These are phyloP conservation scores for Chlorella sp. DNA, from an alignment of 139 green algal species.

Conservation along the genomic window DNA sequence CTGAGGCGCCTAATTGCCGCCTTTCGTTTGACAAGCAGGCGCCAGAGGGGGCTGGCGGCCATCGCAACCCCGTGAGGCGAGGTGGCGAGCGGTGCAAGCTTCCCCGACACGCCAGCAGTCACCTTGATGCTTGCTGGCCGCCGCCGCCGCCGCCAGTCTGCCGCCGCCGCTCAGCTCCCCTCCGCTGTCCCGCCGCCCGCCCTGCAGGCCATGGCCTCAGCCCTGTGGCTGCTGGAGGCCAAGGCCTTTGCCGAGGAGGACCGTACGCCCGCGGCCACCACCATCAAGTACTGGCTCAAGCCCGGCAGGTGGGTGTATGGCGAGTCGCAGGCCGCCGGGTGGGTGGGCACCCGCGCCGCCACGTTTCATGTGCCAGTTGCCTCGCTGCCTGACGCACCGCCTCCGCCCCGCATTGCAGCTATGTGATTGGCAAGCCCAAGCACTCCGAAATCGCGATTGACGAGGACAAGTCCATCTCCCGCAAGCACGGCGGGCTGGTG, in stretches of 20 bases:
- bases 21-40: too few relatives aligned
- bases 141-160: not conserved
- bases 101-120: too few relatives aligned
- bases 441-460: not conserved
- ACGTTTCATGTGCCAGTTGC: too few relatives aligned
- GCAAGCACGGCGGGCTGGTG: not conserved
- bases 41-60: too few relatives aligned
- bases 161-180: not conserved
- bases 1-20: too few relatives aligned
- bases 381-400: too few relatives aligned
- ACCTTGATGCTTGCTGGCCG: not conserved
- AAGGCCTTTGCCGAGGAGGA: not conserved
- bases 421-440: not conserved
- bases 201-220: not conserved
- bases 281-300: constrained; percentile 7
- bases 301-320: not conserved
- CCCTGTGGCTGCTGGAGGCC: constrained; percentile 14
- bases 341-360: too few relatives aligned
- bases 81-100: too few relatives aligned
- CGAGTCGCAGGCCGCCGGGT: too few relatives aligned
- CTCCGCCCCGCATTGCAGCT: too few relatives aligned
- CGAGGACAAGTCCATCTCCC: constrained; percentile 21
- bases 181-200: too few relatives aligned
- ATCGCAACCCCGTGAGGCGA: too few relatives aligned
- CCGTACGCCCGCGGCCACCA: not conserved